phyloP scores from a whole-genome alignment of 2,329 filamentous ascomycete genomes.

The Trichothecium roseum region DNA sequence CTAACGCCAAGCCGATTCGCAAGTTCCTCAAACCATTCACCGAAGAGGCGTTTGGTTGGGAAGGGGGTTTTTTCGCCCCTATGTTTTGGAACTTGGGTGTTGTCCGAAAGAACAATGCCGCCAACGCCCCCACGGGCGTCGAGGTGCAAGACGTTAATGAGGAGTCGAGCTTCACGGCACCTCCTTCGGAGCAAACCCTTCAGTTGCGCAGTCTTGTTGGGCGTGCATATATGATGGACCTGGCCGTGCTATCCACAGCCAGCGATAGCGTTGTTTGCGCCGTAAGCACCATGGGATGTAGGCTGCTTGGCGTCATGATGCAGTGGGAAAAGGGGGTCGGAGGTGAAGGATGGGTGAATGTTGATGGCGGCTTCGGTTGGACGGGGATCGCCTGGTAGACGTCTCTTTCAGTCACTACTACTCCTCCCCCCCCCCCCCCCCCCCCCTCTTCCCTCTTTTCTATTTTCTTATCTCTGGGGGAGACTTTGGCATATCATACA shows the following conservation, averaged over 20 bases:
- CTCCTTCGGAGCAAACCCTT: conserved; percentile 44
- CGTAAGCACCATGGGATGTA: conserved; percentile 62
- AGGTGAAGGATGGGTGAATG: conserved; percentile 59
- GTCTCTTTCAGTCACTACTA: no score
- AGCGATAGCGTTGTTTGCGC: conserved; percentile 67
- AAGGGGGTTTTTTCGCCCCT: conserved; percentile 73
- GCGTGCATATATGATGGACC: conserved; percentile 71
- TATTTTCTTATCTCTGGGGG: conserved; percentile 1
- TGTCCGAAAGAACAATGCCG: conserved; percentile 29
- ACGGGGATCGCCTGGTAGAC: conserved; percentile 28
- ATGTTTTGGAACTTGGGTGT: conserved; percentile 72
- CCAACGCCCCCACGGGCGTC: conserved; percentile 18
- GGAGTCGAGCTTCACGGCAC: conserved; percentile 13
- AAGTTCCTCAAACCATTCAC: conserved; percentile 1
- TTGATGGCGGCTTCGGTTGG: conserved; percentile 65
- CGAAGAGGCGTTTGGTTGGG: conserved; percentile 74
- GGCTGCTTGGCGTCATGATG: conserved; percentile 74
- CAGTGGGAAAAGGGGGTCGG: conserved; percentile 64
- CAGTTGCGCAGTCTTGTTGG: conserved; percentile 64
- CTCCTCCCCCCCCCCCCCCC: no score
- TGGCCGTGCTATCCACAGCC: conserved; percentile 59
- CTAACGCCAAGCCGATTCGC: conserved; percentile 17
- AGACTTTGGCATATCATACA: not conserved
- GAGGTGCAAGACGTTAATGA: conserved; percentile 13
- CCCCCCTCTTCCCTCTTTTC: conserved; percentile 5